Percentiles rank a stretch among this genome's conserved stretches.
Evolutionary conservation across 192 early-diverging fungal species (phyloP).

Genomic region (Coemansia sp.): DNA sequence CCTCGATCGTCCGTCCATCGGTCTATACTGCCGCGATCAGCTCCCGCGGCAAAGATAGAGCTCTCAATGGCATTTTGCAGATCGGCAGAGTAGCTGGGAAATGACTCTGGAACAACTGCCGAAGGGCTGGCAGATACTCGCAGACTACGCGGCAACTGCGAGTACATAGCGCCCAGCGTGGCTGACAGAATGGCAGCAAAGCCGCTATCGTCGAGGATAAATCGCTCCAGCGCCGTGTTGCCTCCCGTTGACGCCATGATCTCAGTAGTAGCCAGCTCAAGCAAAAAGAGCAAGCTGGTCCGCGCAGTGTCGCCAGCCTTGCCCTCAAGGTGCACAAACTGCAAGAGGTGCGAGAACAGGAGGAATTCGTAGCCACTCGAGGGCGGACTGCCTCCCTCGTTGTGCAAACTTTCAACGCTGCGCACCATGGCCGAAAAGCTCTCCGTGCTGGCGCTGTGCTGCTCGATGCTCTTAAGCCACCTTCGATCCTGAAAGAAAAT

Average conservation of each 20-base stretch:
- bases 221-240: slow-evolving; percentile 71
- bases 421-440: slow-evolving; percentile 54
- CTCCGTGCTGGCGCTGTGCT: slow-evolving; percentile 34
- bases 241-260: slow-evolving; percentile 55
- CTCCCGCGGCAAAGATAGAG: slow-evolving; percentile 70
- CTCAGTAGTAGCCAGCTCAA: slow-evolving; percentile 73
- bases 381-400: slow-evolving; percentile 12
- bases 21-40: slow-evolving; percentile 66
- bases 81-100: slow-evolving; percentile 52
- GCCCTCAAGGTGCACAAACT: slow-evolving; percentile 89
- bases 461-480: slow-evolving; percentile 50
- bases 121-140: slow-evolving; percentile 55
- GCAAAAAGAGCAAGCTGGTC: slow-evolving; percentile 80
- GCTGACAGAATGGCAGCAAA: slow-evolving; percentile 84
- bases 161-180: slow-evolving; percentile 86
- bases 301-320: slow-evolving; percentile 84
- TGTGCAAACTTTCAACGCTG: slow-evolving; percentile 52
- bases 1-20: slow-evolving; percentile 77
- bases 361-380: slow-evolving; percentile 72
- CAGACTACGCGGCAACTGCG: slow-evolving; percentile 82
- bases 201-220: slow-evolving; percentile 78
- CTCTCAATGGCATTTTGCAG: slow-evolving; percentile 53
- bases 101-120: slow-evolving; percentile 52
- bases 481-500: slow-evolving; percentile 55
- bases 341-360: slow-evolving; percentile 86